Evolutionary conservation across 1,284 basidiomycete genomes (phyloP).

Genomic region (Puccinia polysora): DNA sequence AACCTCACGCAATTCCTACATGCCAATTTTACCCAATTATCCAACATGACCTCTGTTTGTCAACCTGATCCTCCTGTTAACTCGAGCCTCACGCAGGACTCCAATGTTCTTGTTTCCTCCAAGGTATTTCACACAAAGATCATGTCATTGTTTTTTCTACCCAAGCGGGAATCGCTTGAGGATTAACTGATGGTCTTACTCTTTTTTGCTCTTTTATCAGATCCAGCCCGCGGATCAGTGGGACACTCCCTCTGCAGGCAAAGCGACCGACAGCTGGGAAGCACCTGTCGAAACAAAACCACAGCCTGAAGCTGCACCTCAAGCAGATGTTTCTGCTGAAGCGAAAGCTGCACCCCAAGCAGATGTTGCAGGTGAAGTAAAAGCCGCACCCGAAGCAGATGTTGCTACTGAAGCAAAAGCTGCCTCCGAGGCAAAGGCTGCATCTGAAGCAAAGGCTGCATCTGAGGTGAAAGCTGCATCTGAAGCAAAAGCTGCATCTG

Average conservation of each 20-base stretch:
- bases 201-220: not conserved
- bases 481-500: not conserved
- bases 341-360: not conserved
- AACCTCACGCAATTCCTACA: constrained; percentile 14
- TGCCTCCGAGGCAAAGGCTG: constrained; percentile 6
- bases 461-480: not conserved
- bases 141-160: no score
- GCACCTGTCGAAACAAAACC: no score
- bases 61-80: not conserved
- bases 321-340: constrained; percentile 3
- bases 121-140: no score
- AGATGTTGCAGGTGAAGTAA: not conserved
- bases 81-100: not conserved
- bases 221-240: no score
- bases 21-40: not conserved
- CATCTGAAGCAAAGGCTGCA: not conserved
- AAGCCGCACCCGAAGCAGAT: constrained; percentile 9
- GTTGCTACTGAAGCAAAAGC: not conserved
- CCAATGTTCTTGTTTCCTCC: not conserved
- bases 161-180: not conserved
- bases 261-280: no score
- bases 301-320: not conserved
- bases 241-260: no score
- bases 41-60: not conserved
- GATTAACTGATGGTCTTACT: not conserved